These are phyloP conservation scores for Coemansia sp. DNA, from an alignment of 192 early-diverging fungal genomes.

Conservation along the genomic window DNA sequence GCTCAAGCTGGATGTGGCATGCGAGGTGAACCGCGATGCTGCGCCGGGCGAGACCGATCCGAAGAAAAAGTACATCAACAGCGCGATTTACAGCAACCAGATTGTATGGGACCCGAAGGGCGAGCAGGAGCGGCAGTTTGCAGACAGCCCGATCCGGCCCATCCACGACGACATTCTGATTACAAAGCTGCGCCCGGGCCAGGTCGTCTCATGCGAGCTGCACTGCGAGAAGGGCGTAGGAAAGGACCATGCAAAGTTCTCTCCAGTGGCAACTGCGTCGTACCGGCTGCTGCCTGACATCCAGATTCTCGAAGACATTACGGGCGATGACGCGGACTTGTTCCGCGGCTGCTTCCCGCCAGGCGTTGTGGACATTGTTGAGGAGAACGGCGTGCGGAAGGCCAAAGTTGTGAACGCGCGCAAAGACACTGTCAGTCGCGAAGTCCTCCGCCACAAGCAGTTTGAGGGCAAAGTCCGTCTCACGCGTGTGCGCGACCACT, in stretches of 20 bases:
- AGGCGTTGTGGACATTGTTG: slow-evolving; percentile 80
- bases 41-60: slow-evolving; percentile 68
- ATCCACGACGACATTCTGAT: slow-evolving; percentile 92
- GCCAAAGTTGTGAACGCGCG: slow-evolving; percentile 86
- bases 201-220: slow-evolving; percentile 77
- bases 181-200: slow-evolving; percentile 89
- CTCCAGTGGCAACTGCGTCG: slow-evolving; percentile 93
- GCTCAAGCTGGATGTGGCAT: slow-evolving; percentile 77
- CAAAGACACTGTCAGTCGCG: slow-evolving; percentile 92
- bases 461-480: slow-evolving; percentile 88
- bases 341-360: slow-evolving; percentile 84
- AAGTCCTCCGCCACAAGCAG: slow-evolving; percentile 88
- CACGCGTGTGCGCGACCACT: slow-evolving; percentile 91
- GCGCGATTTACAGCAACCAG: slow-evolving; percentile 71
- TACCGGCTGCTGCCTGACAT: slow-evolving; percentile 95
- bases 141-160: slow-evolving; percentile 65
- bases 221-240: slow-evolving; percentile 93
- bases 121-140: slow-evolving; percentile 75
- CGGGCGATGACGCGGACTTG: slow-evolving; percentile 74
- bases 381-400: slow-evolving; percentile 64
- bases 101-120: slow-evolving; percentile 90
- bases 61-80: slow-evolving; percentile 69
- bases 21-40: slow-evolving; percentile 63
- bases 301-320: slow-evolving; percentile 78
- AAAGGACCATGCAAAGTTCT: slow-evolving; percentile 96